Evolutionary conservation across 441 rosid genomes (phyloP).

Genomic region (Populus hybrid): DNA sequence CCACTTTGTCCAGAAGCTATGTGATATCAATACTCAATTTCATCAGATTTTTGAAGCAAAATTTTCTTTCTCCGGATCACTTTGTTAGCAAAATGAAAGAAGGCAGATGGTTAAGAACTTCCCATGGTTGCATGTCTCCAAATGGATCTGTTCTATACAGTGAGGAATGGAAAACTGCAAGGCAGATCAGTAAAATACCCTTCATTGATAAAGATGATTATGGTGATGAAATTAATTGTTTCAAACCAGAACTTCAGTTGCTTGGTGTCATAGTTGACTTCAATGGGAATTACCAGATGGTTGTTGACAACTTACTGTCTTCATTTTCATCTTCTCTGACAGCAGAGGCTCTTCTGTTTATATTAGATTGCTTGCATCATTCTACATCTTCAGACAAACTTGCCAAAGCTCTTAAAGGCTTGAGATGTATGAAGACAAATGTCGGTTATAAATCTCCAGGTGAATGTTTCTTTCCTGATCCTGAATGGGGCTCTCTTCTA

Average conservation of each 20-base stretch:
- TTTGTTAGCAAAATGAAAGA: slow-evolving; percentile 38
- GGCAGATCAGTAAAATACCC: slow-evolving; percentile 52
- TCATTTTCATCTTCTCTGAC: slow-evolving; percentile 17
- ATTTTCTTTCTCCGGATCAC: slow-evolving; percentile 30
- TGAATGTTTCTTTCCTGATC: slow-evolving; percentile 54
- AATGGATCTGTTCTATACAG: slow-evolving; percentile 43
- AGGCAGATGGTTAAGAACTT: slow-evolving; percentile 51
- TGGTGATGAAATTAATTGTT: slow-evolving; percentile 35
- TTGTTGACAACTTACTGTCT: slow-evolving; percentile 32
- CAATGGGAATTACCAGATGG: slow-evolving; percentile 25
- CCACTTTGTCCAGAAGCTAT: slow-evolving; percentile 29
- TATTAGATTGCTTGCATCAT: slow-evolving; percentile 34
- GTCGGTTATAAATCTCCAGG: slow-evolving; percentile 44
- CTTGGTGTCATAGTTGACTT: slow-evolving; percentile 54
- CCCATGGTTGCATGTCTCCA: slow-evolving; percentile 41
- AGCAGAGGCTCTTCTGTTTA: slow-evolving; percentile 41
- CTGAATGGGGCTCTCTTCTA: slow-evolving; percentile 53
- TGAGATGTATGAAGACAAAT: slow-evolving; percentile 47
- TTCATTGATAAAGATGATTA: slow-evolving; percentile 43
- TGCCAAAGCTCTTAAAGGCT: slow-evolving; percentile 20
- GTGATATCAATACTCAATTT: slow-evolving; percentile 52
- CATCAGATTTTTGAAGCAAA: slow-evolving; percentile 39
- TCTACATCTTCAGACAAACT: slow-evolving; percentile 14
- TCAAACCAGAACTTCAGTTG: slow-evolving; percentile 43
- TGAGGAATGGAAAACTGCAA: slow-evolving; percentile 49